These are phyloP conservation scores for Microbotryum violaceum DNA, from an alignment of 1,284 basidiomycete genomes.

Conservation along the genomic window DNA sequence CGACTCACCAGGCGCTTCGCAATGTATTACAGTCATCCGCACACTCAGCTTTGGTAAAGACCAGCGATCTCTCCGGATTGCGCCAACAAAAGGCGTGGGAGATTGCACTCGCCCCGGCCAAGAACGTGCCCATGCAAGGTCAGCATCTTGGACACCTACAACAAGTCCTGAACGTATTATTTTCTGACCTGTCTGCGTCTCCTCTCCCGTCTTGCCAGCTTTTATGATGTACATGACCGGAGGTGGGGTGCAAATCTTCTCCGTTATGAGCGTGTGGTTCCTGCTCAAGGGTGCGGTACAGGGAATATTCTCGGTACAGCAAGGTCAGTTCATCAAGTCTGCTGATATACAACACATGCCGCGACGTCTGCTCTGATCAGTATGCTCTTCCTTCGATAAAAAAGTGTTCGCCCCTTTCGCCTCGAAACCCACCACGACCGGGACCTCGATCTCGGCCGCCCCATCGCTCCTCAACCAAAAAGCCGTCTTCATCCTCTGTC, in stretches of 20 bases:
- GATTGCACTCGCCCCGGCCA: slow-evolving; percentile 36
- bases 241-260: slow-evolving; percentile 38
- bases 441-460: slow-evolving; percentile 9
- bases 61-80: slow-evolving; percentile 23
- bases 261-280: slow-evolving; percentile 38
- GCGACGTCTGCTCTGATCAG: neutral
- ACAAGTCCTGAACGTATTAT: neutral
- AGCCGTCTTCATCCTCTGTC: slow-evolving; percentile 34
- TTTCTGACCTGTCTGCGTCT: neutral
- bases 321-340: slow-evolving; percentile 14
- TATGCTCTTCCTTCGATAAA: neutral
- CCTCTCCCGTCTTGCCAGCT: slow-evolving; percentile 11
- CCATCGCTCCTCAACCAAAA: slow-evolving; percentile 33
- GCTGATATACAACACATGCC: neutral
- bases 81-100: slow-evolving; percentile 37
- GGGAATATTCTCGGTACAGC: slow-evolving; percentile 33
- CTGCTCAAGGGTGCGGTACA: slow-evolving; percentile 36
- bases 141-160: neutral
- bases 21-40: no score
- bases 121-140: slow-evolving; percentile 39
- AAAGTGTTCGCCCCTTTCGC: slow-evolving; percentile 33
- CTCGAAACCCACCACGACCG: slow-evolving; percentile 10
- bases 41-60: neutral
- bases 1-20: no score
- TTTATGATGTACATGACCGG: slow-evolving; percentile 41